Conservation (phyloP, 306 rosid species). For the Trifolium fragiferum region DNA sequence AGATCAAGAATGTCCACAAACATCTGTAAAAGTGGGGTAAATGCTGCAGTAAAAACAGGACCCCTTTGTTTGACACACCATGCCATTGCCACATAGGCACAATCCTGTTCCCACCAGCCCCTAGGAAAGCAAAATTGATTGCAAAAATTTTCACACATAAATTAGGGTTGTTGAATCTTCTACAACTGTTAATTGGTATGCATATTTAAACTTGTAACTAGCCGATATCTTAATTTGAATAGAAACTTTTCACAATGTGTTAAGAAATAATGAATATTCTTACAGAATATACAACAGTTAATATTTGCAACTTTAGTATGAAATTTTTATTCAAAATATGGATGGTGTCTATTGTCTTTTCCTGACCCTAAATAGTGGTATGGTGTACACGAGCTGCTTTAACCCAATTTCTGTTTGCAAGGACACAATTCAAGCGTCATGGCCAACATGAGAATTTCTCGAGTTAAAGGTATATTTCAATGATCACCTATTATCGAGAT, state of each 20-base stretch:
- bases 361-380: too few relatives aligned
- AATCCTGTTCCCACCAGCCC: slow-evolving; percentile 87
- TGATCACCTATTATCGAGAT: too few relatives aligned
- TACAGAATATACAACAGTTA: slow-evolving; percentile 67
- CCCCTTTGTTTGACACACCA: slow-evolving; percentile 90
- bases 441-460: too few relatives aligned
- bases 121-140: slow-evolving; percentile 41
- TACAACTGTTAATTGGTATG: neutral
- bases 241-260: too few relatives aligned
- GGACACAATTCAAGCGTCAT: too few relatives aligned
- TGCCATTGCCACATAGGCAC: slow-evolving; percentile 91
- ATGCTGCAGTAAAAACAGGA: slow-evolving; percentile 85
- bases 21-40: slow-evolving; percentile 71
- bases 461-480: too few relatives aligned
- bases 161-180: neutral
- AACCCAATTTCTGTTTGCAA: too few relatives aligned
- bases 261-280: slow-evolving; percentile 43
- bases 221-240: too few relatives aligned
- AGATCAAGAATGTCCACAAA: slow-evolving; percentile 71
- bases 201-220: neutral
- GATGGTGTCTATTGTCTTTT: too few relatives aligned
- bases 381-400: too few relatives aligned
- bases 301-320: slow-evolving; percentile 62
- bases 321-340: too few relatives aligned
- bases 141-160: neutral